phyloP scores from a whole-genome alignment of 2,329 filamentous ascomycete genomes.

The Fusarium tricinctum region DNA sequence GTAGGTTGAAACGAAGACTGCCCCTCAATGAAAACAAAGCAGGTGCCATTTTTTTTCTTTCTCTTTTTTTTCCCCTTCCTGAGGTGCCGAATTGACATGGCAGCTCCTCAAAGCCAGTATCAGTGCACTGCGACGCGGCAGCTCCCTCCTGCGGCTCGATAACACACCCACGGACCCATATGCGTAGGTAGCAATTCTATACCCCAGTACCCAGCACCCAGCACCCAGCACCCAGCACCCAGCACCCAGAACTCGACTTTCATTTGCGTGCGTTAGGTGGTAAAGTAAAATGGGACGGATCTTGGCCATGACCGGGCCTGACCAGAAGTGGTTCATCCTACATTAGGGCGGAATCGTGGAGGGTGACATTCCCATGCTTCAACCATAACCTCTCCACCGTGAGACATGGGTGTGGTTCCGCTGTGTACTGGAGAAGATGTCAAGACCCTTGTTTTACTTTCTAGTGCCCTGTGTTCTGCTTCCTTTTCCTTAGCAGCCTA shows the following conservation, averaged over 20 bases:
- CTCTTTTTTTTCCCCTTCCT: constrained; percentile 4
- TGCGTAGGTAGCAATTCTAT: constrained; percentile 1
- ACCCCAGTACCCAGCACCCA: constrained; percentile 21
- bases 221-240: constrained; percentile 29
- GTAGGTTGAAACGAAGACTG: constrained; percentile 38
- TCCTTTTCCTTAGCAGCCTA: constrained; percentile 1
- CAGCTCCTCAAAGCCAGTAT: constrained; percentile 17
- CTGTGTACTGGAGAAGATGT: constrained; percentile 41
- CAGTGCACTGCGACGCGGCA: constrained; percentile 13
- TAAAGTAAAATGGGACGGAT: constrained; percentile 50
- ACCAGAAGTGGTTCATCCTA: constrained; percentile 52
- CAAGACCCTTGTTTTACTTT: constrained; percentile 44
- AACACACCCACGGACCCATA: constrained; percentile 13
- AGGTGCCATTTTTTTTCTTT: constrained; percentile 12
- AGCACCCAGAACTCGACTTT: constrained; percentile 34
- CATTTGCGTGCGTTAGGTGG: constrained; percentile 33
- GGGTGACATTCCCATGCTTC: constrained; percentile 50
- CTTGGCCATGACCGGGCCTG: constrained; percentile 48
- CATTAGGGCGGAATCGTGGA: constrained; percentile 53
- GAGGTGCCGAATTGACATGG: constrained; percentile 29
- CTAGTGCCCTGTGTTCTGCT: constrained; percentile 3
- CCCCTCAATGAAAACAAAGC: constrained; percentile 34
- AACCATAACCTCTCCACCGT: constrained; percentile 44
- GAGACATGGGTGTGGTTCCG: constrained; percentile 40
- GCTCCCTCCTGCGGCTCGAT: constrained; percentile 14